Base-by-base conservation (phyloP, 2,329 filamentous ascomycete species). In the Aspergillus texensis region DNA sequence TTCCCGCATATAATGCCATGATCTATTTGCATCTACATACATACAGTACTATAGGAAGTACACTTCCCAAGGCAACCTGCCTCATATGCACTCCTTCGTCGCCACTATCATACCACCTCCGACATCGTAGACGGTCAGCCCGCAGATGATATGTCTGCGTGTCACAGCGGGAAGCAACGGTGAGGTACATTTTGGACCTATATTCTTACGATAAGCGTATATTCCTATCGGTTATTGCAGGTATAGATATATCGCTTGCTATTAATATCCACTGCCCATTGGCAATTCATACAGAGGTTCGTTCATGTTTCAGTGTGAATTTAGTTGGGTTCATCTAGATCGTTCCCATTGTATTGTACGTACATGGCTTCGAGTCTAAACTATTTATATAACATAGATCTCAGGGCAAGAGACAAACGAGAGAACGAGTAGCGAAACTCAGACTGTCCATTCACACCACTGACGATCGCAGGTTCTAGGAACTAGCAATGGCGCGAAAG, bases 81-180 rank as follows among this genome's bases (percentile, higher is more conserved):
- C 21, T 32, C 36, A 26, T 45, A 57, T 43, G 50, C 46, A 48
- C 28, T 41, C 55, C 24, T 26, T 21, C 26, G 21, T 28, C 41
- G 30, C 41, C 43, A 50, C 34, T 34, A 28, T 52, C 55, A 41
- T 32, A 32, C 57, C 57, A 58, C 57, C 48, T 52, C 56, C 32
- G 26, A 14, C 26, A 34, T 32, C 43, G 48, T 39, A 58, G 57
- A 50, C 21, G 4, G 9, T 24, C 30, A 46, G 39, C 19, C 39
- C 45, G 50, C 41, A 60, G 48, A 55, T 60, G 52, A 60, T 55
- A 55, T 60, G 41, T 52, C 48, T 60, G 28, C 41, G 39, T 60
- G 39, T 60, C 41, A 39, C 58, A 12, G 9, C 26, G 12, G 28
- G 41, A 32, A 59, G 50, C 58, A 63, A 61, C 54, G 61, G 53